phyloP scores from a whole-genome alignment of 2,329 filamentous ascomycete species.

The Monilinia laxa region DNA sequence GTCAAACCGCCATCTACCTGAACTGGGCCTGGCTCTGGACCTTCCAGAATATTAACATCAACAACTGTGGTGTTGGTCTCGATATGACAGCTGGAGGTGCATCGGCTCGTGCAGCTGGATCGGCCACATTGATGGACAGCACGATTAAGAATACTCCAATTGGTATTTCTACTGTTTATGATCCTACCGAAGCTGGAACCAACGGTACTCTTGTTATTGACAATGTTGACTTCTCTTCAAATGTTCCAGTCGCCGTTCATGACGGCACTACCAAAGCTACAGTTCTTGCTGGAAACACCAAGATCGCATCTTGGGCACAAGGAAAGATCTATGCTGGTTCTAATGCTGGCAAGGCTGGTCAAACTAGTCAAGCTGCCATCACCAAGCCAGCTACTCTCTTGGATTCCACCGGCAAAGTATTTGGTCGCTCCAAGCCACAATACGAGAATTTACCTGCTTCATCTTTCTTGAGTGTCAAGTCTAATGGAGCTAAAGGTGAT shows the following conservation, averaged over 20 bases:
- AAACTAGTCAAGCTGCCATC: conserved; percentile 54
- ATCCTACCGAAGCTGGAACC: conserved; percentile 58
- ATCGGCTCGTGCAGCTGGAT: conserved; percentile 75
- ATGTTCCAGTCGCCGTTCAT: conserved; percentile 65
- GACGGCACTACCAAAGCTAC: conserved; percentile 54
- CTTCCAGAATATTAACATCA: conserved; percentile 72
- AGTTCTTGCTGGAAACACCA: conserved; percentile 68
- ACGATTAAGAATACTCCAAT: conserved; percentile 72
- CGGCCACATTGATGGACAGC: conserved; percentile 79
- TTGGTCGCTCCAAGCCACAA: conserved; percentile 85
- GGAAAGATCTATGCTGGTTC: conserved; percentile 66
- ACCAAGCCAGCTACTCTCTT: conserved; percentile 68
- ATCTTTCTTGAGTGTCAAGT: conserved; percentile 80
- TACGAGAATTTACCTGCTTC: conserved; percentile 68
- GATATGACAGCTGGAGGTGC: conserved; percentile 70
- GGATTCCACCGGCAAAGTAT: conserved; percentile 63
- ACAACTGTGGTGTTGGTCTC: conserved; percentile 71
- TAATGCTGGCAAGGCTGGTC: conserved; percentile 52
- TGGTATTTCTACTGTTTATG: conserved; percentile 75
- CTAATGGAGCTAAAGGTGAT: conserved; percentile 81
- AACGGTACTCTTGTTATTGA: conserved; percentile 83
- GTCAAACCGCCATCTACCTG: conserved; percentile 81
- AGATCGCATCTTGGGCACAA: conserved; percentile 73
- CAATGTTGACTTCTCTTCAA: conserved; percentile 77
- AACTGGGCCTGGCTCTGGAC: conserved; percentile 93